Evolutionary conservation across 441 rosid species (phyloP).

Genomic region (Gossypium schwendimanii): DNA sequence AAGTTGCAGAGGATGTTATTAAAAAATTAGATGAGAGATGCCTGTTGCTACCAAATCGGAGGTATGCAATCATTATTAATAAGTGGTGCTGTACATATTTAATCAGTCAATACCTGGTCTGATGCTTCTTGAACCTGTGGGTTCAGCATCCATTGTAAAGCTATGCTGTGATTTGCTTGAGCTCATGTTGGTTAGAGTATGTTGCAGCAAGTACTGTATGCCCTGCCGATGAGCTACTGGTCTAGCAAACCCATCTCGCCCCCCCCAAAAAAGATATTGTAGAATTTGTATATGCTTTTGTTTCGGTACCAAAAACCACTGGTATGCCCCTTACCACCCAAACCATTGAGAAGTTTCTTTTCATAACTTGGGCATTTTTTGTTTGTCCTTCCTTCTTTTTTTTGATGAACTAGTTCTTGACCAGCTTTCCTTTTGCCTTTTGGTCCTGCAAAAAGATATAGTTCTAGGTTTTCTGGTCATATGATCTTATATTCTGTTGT

Average conservation of each 20-base stretch:
- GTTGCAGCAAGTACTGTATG: background rate
- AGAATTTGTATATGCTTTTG: too few species aligned
- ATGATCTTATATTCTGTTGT: background rate
- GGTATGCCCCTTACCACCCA: background rate
- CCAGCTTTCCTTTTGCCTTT: background rate
- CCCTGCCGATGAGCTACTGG: too few species aligned
- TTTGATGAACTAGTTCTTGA: background rate
- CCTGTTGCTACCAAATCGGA: constrained; percentile 66
- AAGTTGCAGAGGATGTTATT: constrained; percentile 49
- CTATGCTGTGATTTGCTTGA: background rate
- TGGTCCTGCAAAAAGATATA: background rate
- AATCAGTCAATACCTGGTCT: background rate
- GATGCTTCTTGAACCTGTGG: background rate
- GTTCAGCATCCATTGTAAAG: background rate
- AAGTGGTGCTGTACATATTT: background rate
- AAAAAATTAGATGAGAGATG: constrained; percentile 51
- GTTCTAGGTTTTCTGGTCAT: background rate
- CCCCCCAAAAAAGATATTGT: too few species aligned
- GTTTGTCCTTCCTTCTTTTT: background rate
- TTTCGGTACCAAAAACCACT: too few species aligned
- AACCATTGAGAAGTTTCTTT: background rate
- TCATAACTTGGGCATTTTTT: background rate
- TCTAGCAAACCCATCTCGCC: too few species aligned
- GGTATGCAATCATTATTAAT: constrained; percentile 34
- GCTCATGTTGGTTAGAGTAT: background rate